Evolutionary conservation across 371 early-diverging fungal genomes (phyloP).

Genomic region (Apophysomyces ossiformis): DNA sequence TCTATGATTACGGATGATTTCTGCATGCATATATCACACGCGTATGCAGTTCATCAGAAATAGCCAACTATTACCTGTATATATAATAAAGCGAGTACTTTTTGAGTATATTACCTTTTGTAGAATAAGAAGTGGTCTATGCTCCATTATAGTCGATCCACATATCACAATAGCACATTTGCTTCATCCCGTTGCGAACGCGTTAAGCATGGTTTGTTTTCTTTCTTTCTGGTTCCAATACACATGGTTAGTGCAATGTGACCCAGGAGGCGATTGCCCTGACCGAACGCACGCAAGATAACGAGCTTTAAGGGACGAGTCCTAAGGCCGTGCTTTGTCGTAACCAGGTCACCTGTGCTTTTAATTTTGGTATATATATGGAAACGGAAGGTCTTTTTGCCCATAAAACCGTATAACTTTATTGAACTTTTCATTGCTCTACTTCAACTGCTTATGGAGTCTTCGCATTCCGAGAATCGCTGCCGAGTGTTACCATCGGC

Average conservation of each 20-base stretch:
- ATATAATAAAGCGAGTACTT: neutral
- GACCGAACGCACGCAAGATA: constrained; percentile 67
- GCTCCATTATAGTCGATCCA: neutral
- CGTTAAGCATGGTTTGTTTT: neutral
- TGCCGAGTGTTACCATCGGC: constrained; percentile 34
- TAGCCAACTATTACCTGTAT: neutral
- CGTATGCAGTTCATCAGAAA: constrained; percentile 1
- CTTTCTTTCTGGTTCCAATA: neutral
- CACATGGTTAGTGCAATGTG: constrained; percentile 8
- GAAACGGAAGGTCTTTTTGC: neutral
- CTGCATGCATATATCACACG: constrained; percentile 8
- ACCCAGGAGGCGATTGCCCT: constrained; percentile 75
- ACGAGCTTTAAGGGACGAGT: constrained; percentile 6
- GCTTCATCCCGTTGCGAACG: neutral
- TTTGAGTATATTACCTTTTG: neutral
- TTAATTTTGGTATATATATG: neutral
- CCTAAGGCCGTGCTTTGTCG: neutral
- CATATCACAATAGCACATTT: neutral
- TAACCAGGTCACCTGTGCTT: constrained; percentile 6
- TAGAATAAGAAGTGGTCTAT: neutral
- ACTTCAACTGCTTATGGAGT: constrained; percentile 22
- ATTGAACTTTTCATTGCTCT: neutral
- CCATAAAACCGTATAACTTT: neutral
- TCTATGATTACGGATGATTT: neutral
- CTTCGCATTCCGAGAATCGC: constrained; percentile 27